Evolutionary conservation across 1,284 basidiomycete genomes (phyloP).

Genomic region (Tilletiopsis washingtonensis): DNA sequence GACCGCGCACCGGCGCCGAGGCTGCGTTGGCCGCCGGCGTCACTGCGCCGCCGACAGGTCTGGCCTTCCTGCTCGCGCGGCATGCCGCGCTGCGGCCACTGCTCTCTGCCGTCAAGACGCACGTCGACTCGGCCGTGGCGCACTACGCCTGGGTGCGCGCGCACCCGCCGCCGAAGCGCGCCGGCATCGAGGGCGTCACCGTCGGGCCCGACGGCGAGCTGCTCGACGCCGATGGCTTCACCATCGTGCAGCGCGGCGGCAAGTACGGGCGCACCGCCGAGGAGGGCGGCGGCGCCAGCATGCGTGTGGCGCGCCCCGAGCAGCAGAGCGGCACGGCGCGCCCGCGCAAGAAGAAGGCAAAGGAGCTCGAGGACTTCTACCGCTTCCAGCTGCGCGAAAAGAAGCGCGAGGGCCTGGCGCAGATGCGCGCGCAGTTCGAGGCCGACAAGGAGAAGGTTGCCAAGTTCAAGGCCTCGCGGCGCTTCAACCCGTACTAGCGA

Average conservation of each 20-base stretch:
- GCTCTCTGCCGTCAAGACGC: slow-evolving; percentile 15
- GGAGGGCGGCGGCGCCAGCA: slow-evolving; percentile 7
- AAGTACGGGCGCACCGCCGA: slow-evolving; percentile 34
- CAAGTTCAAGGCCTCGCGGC: slow-evolving; percentile 30
- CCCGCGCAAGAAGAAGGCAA: slow-evolving; percentile 26
- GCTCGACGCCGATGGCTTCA: slow-evolving; percentile 44
- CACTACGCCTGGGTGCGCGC: slow-evolving; percentile 29
- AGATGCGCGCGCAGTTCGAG: slow-evolving; percentile 39
- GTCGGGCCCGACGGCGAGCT: slow-evolving; percentile 40
- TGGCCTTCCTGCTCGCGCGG: slow-evolving; percentile 21
- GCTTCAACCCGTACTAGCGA: slow-evolving; percentile 34
- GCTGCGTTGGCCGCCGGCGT: not conserved
- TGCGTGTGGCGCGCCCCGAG: not conserved
- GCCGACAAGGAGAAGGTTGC: slow-evolving; percentile 36
- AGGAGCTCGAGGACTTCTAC: slow-evolving; percentile 40
- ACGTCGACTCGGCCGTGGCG: slow-evolving; percentile 25
- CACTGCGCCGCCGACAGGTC: slow-evolving; percentile 17
- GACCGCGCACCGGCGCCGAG: not conserved
- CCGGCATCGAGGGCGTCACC: slow-evolving; percentile 35
- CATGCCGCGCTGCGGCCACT: slow-evolving; percentile 22
- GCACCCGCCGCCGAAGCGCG: slow-evolving; percentile 28
- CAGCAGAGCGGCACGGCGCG: not conserved
- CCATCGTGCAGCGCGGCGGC: slow-evolving; percentile 39
- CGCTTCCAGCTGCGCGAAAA: slow-evolving; percentile 41
- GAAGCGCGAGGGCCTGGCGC: slow-evolving; percentile 35